phyloP scores from a whole-genome alignment of 2,329 filamentous ascomycete species.

The Clarireedia paspali region DNA sequence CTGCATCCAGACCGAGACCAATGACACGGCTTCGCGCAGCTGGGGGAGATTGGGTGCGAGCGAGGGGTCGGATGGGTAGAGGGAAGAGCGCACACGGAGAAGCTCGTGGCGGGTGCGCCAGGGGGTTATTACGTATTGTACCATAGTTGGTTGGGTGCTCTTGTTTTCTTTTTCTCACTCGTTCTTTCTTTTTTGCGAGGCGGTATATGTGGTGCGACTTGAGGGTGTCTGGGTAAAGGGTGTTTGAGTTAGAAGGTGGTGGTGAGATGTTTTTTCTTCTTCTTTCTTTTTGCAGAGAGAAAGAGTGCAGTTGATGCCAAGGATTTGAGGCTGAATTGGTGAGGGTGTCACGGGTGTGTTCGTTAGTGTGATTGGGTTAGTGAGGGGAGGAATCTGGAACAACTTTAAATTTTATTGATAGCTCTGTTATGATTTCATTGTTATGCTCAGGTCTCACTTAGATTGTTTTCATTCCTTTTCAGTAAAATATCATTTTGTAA shows the following conservation, averaged over 20 bases:
- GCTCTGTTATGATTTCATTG: too few relatives aligned
- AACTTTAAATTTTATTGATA: neutral
- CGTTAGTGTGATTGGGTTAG: neutral
- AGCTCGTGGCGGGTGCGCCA: constrained; percentile 63
- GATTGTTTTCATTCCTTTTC: too few relatives aligned
- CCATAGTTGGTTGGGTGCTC: constrained; percentile 38
- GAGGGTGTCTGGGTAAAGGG: too few relatives aligned
- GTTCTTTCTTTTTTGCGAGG: neutral
- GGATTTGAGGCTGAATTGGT: neutral
- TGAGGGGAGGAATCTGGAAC: neutral
- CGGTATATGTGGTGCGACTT: neutral
- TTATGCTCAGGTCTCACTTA: too few relatives aligned
- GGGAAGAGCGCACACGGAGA: constrained; percentile 53
- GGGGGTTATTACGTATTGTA: constrained; percentile 65
- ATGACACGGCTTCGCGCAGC: constrained; percentile 42
- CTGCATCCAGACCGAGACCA: constrained; percentile 62
- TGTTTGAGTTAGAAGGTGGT: neutral
- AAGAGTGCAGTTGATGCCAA: neutral
- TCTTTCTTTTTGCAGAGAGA: neutral
- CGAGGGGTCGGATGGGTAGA: constrained; percentile 42
- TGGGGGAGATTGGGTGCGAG: constrained; percentile 48
- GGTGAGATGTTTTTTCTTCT: neutral
- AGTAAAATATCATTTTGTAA: too few relatives aligned
- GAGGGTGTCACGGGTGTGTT: neutral
- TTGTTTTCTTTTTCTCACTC: too few relatives aligned